Base-by-base conservation (phyloP, 148 eudicot genomes). In the Amaranthus hypochondriacus region DNA sequence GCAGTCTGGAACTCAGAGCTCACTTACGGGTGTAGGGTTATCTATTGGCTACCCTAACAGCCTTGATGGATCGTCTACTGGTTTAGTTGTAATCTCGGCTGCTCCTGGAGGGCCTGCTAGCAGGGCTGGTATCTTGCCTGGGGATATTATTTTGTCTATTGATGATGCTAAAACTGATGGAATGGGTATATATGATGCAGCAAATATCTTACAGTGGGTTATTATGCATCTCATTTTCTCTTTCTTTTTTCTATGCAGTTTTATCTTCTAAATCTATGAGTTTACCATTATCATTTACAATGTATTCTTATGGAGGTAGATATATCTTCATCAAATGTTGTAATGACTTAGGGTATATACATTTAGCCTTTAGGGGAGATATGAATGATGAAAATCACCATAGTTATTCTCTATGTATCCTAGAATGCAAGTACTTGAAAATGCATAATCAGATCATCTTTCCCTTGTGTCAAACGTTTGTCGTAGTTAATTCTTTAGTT, bases 1-100 rank as follows among this genome's bases (percentile, higher is more conserved):
- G 94, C 97, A 95, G 99, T 95, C 97, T 53, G 99, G 99, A 79
- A 90, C 99, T 71, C 82, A 88, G 84, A 88, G 88, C 78, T 81
- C 96, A n/a, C 90, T 95, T 61, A 92, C 97, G 1, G 99, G 97
- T 74, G 97, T 92, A 56, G 99, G 99, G 70, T 73, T 95, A 71
- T 92, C 97, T 69, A 92, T 95, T 78, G 99, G 99, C 59, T 94
- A 88, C 69, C 90, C 97, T 64, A 82, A 80, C 2, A 79, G 71
- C 55, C 61, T 73, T 75, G 91, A 90, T 75, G 84, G 82, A 80
- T 83, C 87, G 68, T 71, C 84, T 59, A 13, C 82, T 63, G 99
- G 99, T 61, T 78, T 92, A 66, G 89, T 83, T 77, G 99, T 95
- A 54, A 86, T 95, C 79, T 95, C 99, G 73, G 89, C 94, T 83